Evolutionary conservation across 140 eudicot genomes (phyloP), one percentile per base, ranked within the genome.

Genomic region (Senecio squalidus): DNA sequence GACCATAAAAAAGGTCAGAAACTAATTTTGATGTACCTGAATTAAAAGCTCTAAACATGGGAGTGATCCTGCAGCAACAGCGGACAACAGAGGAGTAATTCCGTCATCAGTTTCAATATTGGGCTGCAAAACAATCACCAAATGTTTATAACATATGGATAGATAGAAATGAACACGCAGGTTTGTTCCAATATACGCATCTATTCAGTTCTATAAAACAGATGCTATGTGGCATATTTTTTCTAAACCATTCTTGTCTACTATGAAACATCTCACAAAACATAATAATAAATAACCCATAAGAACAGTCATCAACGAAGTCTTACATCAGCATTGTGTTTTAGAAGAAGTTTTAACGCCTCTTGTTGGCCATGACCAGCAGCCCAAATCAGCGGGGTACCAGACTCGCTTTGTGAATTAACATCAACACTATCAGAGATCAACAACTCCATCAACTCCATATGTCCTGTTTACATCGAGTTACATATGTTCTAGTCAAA

Each of bases 361-460:
- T 91, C 92, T 72, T 67, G 70, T 60, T 91, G 95, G 34, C 73
- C 94, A 47, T 83, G 92, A 74, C 96, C 98, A 67, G 98, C 89
- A 76, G 98, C 98, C 98, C 98, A 92, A 47, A 91, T 64, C 36
- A 91, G 75, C 1, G 98, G 98, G 47, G 88, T 83, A 34, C 98
- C 98, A 70, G 96, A 78, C 67, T 84, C 98, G 75, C 98, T 86
- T 79, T 87, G 88, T 48, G 85, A 81, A 76, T 91, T 76, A 70
- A 79, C 83, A 67, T 69, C 72, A 22, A 75, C 92, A 63, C 86
- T 89, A 72, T 20, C 67, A 4, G 82, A 62, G 34, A 91, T 74
- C 50, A 91, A 73, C 26, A 81, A 55, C 76, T 64, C 84, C 74
- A 91, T 72, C 71, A 91, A 72, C 72, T 87, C 95, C 72, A 81